phyloP scores from a whole-genome alignment of 2,329 filamentous ascomycete species.

The Penicillium sp. region DNA sequence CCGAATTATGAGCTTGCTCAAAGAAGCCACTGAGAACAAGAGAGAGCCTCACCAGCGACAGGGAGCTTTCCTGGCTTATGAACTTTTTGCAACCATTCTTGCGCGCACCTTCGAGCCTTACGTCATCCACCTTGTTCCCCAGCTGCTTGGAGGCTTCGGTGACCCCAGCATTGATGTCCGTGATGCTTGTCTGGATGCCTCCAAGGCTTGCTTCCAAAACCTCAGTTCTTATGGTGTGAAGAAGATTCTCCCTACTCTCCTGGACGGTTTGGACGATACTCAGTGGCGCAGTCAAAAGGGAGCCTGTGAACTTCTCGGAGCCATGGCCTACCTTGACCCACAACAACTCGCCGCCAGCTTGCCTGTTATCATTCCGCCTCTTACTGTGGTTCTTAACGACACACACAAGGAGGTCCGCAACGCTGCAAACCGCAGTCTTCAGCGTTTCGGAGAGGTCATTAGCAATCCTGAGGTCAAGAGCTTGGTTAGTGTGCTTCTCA shows the following conservation, averaged over 20 bases:
- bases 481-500: slow-evolving; percentile 86
- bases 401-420: slow-evolving; percentile 95
- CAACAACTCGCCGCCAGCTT: slow-evolving; percentile 89
- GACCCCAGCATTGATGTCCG: slow-evolving; percentile 86
- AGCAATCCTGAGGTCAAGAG: slow-evolving; percentile 96
- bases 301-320: slow-evolving; percentile 91
- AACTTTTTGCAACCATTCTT: slow-evolving; percentile 82
- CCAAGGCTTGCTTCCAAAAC: slow-evolving; percentile 90
- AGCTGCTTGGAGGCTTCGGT: slow-evolving; percentile 84
- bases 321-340: slow-evolving; percentile 97
- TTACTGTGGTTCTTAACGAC: slow-evolving; percentile 92
- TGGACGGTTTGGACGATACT: slow-evolving; percentile 88
- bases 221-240: slow-evolving; percentile 96
- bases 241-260: slow-evolving; percentile 84
- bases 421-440: slow-evolving; percentile 91
- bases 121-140: slow-evolving; percentile 90
- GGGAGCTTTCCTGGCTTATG: slow-evolving; percentile 84
- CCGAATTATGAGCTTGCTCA: slow-evolving; percentile 79
- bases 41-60: slow-evolving; percentile 88
- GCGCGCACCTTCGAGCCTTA: slow-evolving; percentile 94
- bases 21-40: slow-evolving; percentile 86
- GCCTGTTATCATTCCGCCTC: slow-evolving; percentile 93
- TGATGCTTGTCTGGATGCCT: slow-evolving; percentile 87
- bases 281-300: slow-evolving; percentile 99
- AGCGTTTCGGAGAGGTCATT: slow-evolving; percentile 98